Evolutionary conservation across 192 early-diverging fungal species (phyloP), one percentile per base, ranked within the genome.

Genomic region (Coemansia sp.): DNA sequence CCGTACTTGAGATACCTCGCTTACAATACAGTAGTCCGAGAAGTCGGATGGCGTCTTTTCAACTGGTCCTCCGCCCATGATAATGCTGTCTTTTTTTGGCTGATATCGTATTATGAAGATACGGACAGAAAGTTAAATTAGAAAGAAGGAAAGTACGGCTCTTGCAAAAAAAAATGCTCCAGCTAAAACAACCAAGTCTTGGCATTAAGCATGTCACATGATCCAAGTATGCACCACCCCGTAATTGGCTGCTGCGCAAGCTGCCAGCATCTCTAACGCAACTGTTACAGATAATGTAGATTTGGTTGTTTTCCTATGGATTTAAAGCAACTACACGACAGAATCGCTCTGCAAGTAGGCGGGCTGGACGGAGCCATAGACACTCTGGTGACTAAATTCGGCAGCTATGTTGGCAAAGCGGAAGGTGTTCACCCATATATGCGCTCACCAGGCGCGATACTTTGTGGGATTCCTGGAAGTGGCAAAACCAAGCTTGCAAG

Each of bases 21-120:
- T 69, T 38, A 78, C 63, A 21, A 78, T 78, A 53, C 74, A 78
- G 50, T 78, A 78, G 61, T 78, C 74, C 30, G 74, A 78, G 36
- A 70, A 58, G 52, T 78, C 74, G 38, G 74, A 65, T 49, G 64
- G 59, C 41, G 55, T 59, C 12, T 30, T 48, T 36, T 70, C 68
- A 15, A 66, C 68, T 41, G 74, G 68, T 57, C 60, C 74, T 59
- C 74, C 74, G 38, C 74, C 74, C 74, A 78, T 78, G 49, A 41
- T 46, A 2, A 6, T 5, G 4, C 23, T 26, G 7, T 35, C 7
- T 10, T 7, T 35, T 6, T 1, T 35, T 2, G 6, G 3, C 33
- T 35, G 33, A 7, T 35, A 35, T 35, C 33, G 33, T 18, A 19
- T 35, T 35, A 7, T 7, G 14, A 14, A 10, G 14, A 0, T 16